Evolutionary conservation across 257 asterid species (phyloP).

Genomic region (Thymus mandschuricus): DNA sequence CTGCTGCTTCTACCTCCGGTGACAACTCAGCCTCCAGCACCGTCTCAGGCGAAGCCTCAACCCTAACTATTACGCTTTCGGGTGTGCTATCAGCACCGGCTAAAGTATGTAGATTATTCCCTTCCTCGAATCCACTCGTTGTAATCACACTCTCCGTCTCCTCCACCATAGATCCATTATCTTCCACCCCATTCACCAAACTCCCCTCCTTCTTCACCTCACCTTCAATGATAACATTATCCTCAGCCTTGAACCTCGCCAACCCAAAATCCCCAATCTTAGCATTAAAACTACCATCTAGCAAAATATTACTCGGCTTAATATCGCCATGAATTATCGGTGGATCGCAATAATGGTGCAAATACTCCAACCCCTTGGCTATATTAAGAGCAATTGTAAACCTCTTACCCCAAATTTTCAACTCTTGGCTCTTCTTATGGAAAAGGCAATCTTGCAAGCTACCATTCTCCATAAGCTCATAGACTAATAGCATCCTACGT

Average conservation of each 20-base stretch:
- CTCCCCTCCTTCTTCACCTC: slow-evolving; percentile 63
- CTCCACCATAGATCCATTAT: slow-evolving; percentile 74
- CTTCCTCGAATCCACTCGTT: slow-evolving; percentile 64
- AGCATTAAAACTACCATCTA: slow-evolving; percentile 67
- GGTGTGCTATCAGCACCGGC: slow-evolving; percentile 68
- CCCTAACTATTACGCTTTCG: slow-evolving; percentile 62
- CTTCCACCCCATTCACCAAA: slow-evolving; percentile 52
- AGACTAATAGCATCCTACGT: slow-evolving; percentile 82
- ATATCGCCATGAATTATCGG: slow-evolving; percentile 90
- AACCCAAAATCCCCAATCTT: slow-evolving; percentile 95
- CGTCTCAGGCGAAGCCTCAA: slow-evolving; percentile 71
- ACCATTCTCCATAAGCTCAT: slow-evolving; percentile 84
- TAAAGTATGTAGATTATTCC: slow-evolving; percentile 31
- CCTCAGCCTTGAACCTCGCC: slow-evolving; percentile 82
- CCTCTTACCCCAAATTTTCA: slow-evolving; percentile 73
- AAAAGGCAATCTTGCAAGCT: slow-evolving; percentile 95
- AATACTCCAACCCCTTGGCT: slow-evolving; percentile 87
- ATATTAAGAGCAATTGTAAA: slow-evolving; percentile 68
- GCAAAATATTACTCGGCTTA: slow-evolving; percentile 82
- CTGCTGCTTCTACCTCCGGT: slow-evolving; percentile 49
- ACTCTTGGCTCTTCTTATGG: slow-evolving; percentile 73
- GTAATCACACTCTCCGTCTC: slow-evolving; percentile 89
- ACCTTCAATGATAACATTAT: slow-evolving; percentile 47
- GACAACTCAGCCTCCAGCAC: slow-evolving; percentile 55
- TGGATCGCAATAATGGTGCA: slow-evolving; percentile 91